phyloP scores from a whole-genome alignment of 2,329 filamentous ascomycete genomes.

The Cercospora brassicicola region DNA sequence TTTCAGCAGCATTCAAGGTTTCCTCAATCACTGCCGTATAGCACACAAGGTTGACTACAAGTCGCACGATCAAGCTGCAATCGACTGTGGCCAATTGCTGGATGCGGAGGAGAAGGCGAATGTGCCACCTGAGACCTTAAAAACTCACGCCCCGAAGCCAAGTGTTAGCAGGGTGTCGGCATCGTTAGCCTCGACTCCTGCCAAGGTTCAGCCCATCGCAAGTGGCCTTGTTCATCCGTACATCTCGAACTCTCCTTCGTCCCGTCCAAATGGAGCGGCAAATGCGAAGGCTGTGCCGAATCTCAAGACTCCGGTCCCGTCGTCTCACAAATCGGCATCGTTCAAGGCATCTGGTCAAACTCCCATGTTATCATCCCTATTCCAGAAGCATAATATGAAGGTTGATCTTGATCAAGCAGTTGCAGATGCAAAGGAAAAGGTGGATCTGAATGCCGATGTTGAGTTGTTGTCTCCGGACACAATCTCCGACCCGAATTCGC shows the following conservation, averaged over 20 bases:
- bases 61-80: slow-evolving; percentile 90
- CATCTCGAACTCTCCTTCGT: slow-evolving; percentile 26
- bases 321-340: slow-evolving; percentile 13
- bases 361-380: slow-evolving; percentile 45
- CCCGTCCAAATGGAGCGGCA: slow-evolving; percentile 19
- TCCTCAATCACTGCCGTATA: slow-evolving; percentile 98
- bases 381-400: slow-evolving; percentile 45
- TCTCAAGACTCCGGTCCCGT: slow-evolving; percentile 12
- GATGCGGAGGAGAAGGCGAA: slow-evolving; percentile 61
- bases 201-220: slow-evolving; percentile 18
- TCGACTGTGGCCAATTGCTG: slow-evolving; percentile 80
- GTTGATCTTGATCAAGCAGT: slow-evolving; percentile 41
- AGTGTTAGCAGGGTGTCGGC: slow-evolving; percentile 19
- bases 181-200: slow-evolving; percentile 23
- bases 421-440: slow-evolving; percentile 34
- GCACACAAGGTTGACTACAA: slow-evolving; percentile 91
- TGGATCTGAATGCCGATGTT: slow-evolving; percentile 39
- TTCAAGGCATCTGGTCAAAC: slow-evolving; percentile 44
- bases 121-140: slow-evolving; percentile 33
- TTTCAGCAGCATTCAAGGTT: slow-evolving; percentile 96
- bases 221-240: slow-evolving; percentile 35
- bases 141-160: slow-evolving; percentile 23
- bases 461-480: slow-evolving; percentile 32
- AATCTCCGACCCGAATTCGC: slow-evolving; percentile 27
- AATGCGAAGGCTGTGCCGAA: slow-evolving; percentile 20